Base-by-base conservation (phyloP, 176 grass and related monocot species). In the Oryza glumipatula region DNA sequence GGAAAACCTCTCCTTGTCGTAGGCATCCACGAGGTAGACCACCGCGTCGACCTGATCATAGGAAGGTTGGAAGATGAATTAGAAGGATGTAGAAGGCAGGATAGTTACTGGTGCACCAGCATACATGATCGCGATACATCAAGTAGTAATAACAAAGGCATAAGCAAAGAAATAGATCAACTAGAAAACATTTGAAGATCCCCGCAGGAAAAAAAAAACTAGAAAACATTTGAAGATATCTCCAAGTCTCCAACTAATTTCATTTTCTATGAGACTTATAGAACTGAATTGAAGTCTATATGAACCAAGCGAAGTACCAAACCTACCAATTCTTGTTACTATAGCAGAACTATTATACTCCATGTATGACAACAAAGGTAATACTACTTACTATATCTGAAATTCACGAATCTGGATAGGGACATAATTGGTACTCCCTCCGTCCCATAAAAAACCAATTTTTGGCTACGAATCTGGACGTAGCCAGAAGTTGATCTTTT, bases 21-120 rank as follows among this genome's bases (percentile, higher is more conserved):
- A 92, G 0, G 92, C 89, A 28, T 97, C 94, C 30, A 97, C 89
- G 0, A 97, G 82, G 89, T 94, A 97, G n/a, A 97, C 91, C 43
- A 97, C 92, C 23, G 94, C 89, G 48, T 97, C 94, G 6, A 97
- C 94, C 94, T 97, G 82, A 78, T 60, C 10, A 79, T 61, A 56
- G 6, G 23, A 69, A 70, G 70, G 39, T 21, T 19, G 13, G 15
- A 65, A 61, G 33, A 35, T 48, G 9, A 51, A 68, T 67, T 7
- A 70, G 51, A 76, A 9, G 49, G n/a, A 81, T 76, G 71, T 63
- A 1, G 9, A 63, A 23, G 58, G 10, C 2, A 63, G 13, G 17
- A 21, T 23, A 80, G 0, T 35, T 67, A 1, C 28, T 38, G 5
- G 7, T 35, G 26, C 70, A 48, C 15, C 11, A 65, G 11, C 16